phyloP scores from a whole-genome alignment of 495 filamentous ascomycete genomes.

The Neurospora hispaniola region DNA sequence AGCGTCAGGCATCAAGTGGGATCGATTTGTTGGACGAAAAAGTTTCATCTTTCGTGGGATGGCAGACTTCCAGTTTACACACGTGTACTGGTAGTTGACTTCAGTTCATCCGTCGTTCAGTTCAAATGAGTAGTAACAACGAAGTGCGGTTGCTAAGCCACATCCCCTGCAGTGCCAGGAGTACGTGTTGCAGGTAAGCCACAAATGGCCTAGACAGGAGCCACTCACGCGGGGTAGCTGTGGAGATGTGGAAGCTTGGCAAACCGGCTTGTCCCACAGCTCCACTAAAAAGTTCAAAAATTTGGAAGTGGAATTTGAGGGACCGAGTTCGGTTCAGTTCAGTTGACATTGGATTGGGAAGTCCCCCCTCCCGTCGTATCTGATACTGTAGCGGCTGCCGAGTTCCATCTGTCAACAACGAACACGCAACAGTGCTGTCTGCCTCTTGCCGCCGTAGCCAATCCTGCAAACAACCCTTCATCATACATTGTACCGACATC shows the following conservation, averaged over 20 bases:
- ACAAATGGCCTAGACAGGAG: neutral
- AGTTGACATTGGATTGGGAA: neutral
- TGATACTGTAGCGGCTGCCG: neutral
- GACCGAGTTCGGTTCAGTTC: no score
- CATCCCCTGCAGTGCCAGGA: neutral
- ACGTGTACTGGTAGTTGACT: no score
- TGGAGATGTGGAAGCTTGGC: neutral
- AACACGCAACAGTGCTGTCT: neutral
- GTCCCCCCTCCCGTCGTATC: no score
- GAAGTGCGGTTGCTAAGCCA: neutral
- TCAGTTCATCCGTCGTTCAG: no score
- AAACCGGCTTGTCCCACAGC: neutral
- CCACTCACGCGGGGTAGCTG: neutral
- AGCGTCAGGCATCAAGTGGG: neutral
- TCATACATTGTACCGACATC: no score
- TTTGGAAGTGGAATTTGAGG: neutral
- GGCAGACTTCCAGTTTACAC: neutral
- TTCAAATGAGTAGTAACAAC: neutral
- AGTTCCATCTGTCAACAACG: neutral
- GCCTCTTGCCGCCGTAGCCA: neutral
- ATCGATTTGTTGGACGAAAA: neutral
- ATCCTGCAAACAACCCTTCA: no score
- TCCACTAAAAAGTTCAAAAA: slow-evolving; percentile 22
- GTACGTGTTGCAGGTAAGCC: neutral
- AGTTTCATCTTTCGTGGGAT: neutral